These are phyloP conservation scores for Globisporangium echinulatum DNA, from an alignment of 352 stramenopile genomes.

Conservation along the genomic window DNA sequence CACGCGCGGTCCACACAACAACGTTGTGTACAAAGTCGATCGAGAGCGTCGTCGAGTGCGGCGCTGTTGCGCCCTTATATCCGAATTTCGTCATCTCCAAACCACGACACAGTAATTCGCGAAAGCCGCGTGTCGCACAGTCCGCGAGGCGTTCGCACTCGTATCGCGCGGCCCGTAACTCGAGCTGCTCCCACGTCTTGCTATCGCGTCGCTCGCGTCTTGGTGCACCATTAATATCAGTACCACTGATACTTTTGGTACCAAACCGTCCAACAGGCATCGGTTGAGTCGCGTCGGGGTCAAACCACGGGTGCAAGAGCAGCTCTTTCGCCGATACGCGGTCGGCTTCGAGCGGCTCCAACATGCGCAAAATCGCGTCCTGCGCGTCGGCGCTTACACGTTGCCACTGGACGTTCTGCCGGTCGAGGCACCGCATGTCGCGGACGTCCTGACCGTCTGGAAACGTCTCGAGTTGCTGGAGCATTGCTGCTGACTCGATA, in stretches of 20 bases:
- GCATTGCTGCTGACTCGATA: constrained; percentile 55
- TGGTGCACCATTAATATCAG: background rate
- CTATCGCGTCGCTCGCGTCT: background rate
- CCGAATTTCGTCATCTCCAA: constrained; percentile 62
- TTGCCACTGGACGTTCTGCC: constrained; percentile 51
- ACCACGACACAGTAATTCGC: constrained; percentile 51
- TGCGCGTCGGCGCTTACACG: constrained; percentile 45
- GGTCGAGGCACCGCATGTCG: constrained; percentile 74
- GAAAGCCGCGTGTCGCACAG: constrained; percentile 54
- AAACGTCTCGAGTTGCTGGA: constrained; percentile 63
- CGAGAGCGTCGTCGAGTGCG: constrained; percentile 35
- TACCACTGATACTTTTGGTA: too few species aligned
- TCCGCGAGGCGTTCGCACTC: constrained; percentile 36
- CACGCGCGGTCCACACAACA: constrained; percentile 50
- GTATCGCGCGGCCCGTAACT: constrained; percentile 11
- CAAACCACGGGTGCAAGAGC: constrained; percentile 61
- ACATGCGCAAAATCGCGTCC: constrained; percentile 57
- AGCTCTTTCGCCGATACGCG: constrained; percentile 61
- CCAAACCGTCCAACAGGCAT: background rate
- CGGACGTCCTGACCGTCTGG: constrained; percentile 54
- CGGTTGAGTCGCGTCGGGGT: background rate
- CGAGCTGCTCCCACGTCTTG: constrained; percentile 12
- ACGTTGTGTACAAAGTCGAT: constrained; percentile 52
- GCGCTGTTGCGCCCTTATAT: constrained; percentile 29
- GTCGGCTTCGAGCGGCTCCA: constrained; percentile 35